These are phyloP conservation scores for Syzygium jambos DNA, from an alignment of 345 rosid species.

Conservation along the genomic window DNA sequence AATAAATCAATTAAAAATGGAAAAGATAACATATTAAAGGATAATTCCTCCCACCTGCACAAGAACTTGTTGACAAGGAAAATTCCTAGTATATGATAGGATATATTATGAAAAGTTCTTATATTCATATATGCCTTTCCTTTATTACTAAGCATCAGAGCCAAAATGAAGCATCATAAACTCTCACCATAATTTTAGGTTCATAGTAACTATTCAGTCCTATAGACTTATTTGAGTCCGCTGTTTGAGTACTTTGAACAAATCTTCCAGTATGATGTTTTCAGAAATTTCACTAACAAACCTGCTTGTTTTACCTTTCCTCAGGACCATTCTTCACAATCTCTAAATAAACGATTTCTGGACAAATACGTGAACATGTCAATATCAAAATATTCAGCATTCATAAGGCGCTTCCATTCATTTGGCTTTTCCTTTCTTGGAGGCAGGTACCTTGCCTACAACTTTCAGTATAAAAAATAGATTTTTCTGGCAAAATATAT, in stretches of 20 bases:
- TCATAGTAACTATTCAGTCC: background rate
- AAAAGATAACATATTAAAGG: background rate
- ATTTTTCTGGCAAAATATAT: background rate
- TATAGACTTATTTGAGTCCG: background rate
- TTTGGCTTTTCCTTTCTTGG: background rate
- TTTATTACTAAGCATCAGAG: background rate
- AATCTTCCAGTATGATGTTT: background rate
- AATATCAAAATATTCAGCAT: background rate
- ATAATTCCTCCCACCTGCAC: background rate
- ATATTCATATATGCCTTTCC: background rate
- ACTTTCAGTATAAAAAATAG: background rate
- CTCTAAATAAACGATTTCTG: background rate
- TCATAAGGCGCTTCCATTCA: background rate
- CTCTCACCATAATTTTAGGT: background rate
- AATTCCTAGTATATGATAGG: background rate
- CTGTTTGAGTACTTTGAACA: background rate
- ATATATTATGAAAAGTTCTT: background rate
- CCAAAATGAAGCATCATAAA: background rate
- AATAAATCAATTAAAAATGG: background rate
- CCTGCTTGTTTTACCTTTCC: background rate
- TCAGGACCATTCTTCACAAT: background rate
- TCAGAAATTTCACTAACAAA: background rate
- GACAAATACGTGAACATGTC: background rate
- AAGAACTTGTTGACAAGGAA: background rate
- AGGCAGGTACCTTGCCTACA: background rate